phyloP scores from a whole-genome alignment of 2,329 filamentous ascomycete species.

The Cladosporium sp. region DNA sequence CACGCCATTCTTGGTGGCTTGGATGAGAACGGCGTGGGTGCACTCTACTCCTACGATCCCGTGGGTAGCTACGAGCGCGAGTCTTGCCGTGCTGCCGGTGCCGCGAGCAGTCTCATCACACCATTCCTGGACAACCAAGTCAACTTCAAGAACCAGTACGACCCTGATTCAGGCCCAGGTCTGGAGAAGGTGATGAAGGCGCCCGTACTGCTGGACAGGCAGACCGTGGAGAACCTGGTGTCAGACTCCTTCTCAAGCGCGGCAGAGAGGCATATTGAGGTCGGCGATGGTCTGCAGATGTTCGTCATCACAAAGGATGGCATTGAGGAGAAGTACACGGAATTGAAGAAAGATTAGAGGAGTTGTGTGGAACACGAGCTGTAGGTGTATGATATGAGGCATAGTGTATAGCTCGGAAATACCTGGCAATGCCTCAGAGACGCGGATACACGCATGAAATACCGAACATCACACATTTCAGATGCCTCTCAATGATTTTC shows the following conservation, averaged over 20 bases:
- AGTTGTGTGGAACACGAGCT: neutral
- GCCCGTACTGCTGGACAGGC: slow-evolving; percentile 66
- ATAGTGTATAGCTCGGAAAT: neutral
- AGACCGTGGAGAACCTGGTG: slow-evolving; percentile 80
- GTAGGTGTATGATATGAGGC: slow-evolving; percentile 12
- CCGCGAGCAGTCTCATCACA: slow-evolving; percentile 92
- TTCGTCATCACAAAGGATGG: slow-evolving; percentile 86
- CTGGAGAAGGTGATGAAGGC: slow-evolving; percentile 75
- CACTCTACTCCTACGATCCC: slow-evolving; percentile 95
- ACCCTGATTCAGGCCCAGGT: slow-evolving; percentile 80
- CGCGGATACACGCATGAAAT: slow-evolving; percentile 8
- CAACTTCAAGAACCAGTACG: slow-evolving; percentile 98
- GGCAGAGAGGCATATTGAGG: slow-evolving; percentile 98
- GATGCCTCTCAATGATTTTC: neutral
- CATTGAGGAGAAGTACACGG: slow-evolving; percentile 79
- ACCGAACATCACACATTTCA: neutral
- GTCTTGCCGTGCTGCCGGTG: slow-evolving; percentile 90
- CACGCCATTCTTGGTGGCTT: slow-evolving; percentile 90
- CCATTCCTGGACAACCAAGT: slow-evolving; percentile 99
- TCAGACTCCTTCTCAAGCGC: slow-evolving; percentile 98
- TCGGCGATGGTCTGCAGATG: slow-evolving; percentile 94
- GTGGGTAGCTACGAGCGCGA: slow-evolving; percentile 97
- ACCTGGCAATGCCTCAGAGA: neutral
- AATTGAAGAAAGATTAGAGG: slow-evolving; percentile 80
- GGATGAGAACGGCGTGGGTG: slow-evolving; percentile 91